A percentile compares a stretch with the other conserved stretches of the same genome.
Evolutionary conservation across 2,329 filamentous ascomycete species (phyloP).

Genomic region (Parascedosporium putredinis): DNA sequence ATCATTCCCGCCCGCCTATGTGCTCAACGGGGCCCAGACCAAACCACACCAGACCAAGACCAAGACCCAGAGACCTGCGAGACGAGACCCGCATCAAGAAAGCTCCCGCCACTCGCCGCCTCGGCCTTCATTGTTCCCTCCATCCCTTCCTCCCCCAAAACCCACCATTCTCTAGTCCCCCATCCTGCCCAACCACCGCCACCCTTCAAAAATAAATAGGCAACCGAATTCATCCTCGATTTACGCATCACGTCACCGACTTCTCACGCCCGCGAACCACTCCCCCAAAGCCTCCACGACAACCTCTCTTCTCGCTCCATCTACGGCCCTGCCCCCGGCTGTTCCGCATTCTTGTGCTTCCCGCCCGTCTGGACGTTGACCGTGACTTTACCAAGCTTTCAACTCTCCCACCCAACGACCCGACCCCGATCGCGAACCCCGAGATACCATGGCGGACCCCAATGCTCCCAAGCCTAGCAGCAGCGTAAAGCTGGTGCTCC

Average conservation of each 20-base stretch:
- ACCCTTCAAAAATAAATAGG: neutral
- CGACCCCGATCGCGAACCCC: neutral
- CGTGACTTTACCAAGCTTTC: too few relatives aligned
- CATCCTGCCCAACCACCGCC: neutral
- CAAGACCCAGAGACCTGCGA: too few relatives aligned
- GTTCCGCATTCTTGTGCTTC: neutral
- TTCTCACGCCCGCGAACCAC: too few relatives aligned
- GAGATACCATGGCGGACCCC: constrained; percentile 31
- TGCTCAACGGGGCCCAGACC: too few relatives aligned
- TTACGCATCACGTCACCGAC: too few relatives aligned
- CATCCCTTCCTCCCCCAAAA: neutral
- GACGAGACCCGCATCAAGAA: too few relatives aligned
- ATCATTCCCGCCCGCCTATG: neutral
- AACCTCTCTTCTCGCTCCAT: too few relatives aligned
- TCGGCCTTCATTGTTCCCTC: neutral
- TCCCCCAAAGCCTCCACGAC: too few relatives aligned
- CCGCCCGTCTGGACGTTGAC: too few relatives aligned
- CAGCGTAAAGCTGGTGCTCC: constrained; percentile 97
- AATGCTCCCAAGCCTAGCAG: constrained; percentile 87
- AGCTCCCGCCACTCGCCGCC: neutral
- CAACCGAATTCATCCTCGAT: neutral
- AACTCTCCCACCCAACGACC: too few relatives aligned
- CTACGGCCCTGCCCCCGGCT: neutral
- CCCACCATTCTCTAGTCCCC: neutral
- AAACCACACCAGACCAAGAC: neutral